Evolutionary conservation across 2,329 filamentous ascomycete species (phyloP).

Genomic region (Cordyceps tenuipes): DNA sequence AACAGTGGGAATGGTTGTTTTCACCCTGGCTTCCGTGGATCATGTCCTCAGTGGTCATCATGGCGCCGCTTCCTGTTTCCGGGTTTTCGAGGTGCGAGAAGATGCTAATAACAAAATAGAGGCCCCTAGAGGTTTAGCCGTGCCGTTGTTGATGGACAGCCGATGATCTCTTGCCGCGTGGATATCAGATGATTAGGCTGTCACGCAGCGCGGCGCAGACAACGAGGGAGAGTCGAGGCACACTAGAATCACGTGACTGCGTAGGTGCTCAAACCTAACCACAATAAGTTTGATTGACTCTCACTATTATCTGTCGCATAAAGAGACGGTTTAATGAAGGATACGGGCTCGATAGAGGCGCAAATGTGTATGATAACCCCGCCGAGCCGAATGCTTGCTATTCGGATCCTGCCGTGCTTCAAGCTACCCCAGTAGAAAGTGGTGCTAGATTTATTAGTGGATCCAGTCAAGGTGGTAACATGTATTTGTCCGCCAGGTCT

Average conservation of each 20-base stretch:
- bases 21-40: slow-evolving; percentile 36
- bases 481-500: no score
- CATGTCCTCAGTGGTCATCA: slow-evolving; percentile 31
- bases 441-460: slow-evolving; percentile 7
- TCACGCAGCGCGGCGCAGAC: neutral
- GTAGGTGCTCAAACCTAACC: neutral
- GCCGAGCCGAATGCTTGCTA: neutral
- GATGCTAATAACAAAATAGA: neutral
- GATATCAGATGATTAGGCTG: neutral
- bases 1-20: neutral
- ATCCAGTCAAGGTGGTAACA: neutral
- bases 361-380: neutral
- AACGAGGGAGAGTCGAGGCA: neutral
- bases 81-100: neutral
- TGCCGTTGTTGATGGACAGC: neutral
- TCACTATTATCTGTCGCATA: neutral
- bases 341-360: neutral
- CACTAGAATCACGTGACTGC: slow-evolving; percentile 2
- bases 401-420: slow-evolving; percentile 6
- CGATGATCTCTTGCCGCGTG: neutral
- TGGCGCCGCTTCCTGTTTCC: neutral
- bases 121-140: no score
- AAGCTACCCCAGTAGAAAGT: slow-evolving; percentile 7
- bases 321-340: neutral
- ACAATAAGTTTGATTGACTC: neutral